Evolutionary conservation across 2,329 filamentous ascomycete species (phyloP).

Genomic region (Neobulgaria alba): DNA sequence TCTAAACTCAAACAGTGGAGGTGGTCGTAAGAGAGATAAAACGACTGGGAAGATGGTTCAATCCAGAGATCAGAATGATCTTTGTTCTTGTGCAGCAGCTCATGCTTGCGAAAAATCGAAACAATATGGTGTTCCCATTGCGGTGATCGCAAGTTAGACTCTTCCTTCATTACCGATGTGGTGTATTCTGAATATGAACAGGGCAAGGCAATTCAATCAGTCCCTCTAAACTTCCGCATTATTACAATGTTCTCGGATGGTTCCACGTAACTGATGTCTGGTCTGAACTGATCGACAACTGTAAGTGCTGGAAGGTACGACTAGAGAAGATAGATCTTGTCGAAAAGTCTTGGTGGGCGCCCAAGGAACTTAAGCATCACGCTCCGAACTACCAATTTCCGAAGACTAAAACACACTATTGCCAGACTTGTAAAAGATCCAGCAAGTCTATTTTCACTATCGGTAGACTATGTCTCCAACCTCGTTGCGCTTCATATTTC

Average conservation of each 20-base stretch:
- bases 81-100: conserved; percentile 30
- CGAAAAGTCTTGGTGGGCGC: conserved; percentile 51
- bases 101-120: conserved; percentile 39
- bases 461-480: conserved; percentile 52
- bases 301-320: conserved; percentile 44
- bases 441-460: conserved; percentile 34
- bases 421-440: conserved; percentile 32
- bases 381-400: conserved; percentile 8
- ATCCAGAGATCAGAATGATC: conserved; percentile 37
- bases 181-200: conserved; percentile 14
- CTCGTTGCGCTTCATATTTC: conserved; percentile 44
- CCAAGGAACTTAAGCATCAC: conserved; percentile 28
- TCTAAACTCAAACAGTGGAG: conserved; percentile 37
- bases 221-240: conserved; percentile 42
- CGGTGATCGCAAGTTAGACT: conserved; percentile 43
- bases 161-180: neutral
- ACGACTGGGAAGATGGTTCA: conserved; percentile 37
- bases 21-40: conserved; percentile 41
- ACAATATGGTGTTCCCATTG: conserved; percentile 40
- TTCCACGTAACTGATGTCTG: conserved; percentile 63
- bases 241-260: conserved; percentile 58
- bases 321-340: conserved; percentile 53
- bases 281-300: conserved; percentile 43
- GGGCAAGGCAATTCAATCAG: conserved; percentile 43
- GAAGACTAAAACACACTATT: conserved; percentile 26